Percentiles rank a stretch among this genome's conserved stretches.
phyloP scores from a whole-genome alignment of 2,329 filamentous ascomycete genomes.

The Stemphylium beticola region DNA sequence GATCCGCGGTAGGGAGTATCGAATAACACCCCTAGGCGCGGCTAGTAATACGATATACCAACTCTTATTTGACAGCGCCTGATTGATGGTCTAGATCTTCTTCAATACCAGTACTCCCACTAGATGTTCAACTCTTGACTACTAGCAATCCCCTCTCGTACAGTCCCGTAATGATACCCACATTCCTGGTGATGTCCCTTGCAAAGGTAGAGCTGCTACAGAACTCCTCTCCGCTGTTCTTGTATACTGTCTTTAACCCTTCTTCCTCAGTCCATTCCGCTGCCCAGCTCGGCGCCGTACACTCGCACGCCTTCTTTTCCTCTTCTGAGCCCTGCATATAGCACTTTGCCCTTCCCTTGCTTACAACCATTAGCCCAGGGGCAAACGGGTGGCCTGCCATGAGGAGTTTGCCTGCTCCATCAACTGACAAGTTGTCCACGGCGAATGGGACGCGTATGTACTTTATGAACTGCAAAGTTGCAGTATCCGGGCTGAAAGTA shows the following conservation, averaged over 20 bases:
- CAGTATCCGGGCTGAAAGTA: slow-evolving; percentile 11
- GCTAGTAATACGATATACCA: too few species aligned
- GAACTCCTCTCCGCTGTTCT: slow-evolving; percentile 40
- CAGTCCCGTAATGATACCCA: slow-evolving; percentile 49
- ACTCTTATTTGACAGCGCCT: too few species aligned
- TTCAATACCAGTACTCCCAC: background rate
- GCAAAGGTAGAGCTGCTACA: slow-evolving; percentile 47
- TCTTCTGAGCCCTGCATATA: slow-evolving; percentile 20
- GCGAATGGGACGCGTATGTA: slow-evolving; percentile 37
- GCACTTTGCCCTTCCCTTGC: slow-evolving; percentile 28
- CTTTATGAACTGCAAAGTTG: slow-evolving; percentile 17
- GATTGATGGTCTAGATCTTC: background rate
- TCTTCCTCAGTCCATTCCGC: slow-evolving; percentile 49
- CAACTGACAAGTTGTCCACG: slow-evolving; percentile 51
- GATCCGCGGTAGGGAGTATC: too few species aligned
- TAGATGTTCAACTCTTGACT: slow-evolving; percentile 31
- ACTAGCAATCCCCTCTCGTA: slow-evolving; percentile 52
- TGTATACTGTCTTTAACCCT: slow-evolving; percentile 47
- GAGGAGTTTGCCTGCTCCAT: slow-evolving; percentile 46
- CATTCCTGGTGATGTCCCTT: slow-evolving; percentile 45
- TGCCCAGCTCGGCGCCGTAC: slow-evolving; percentile 45
- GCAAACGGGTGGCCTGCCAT: slow-evolving; percentile 52
- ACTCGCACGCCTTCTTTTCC: slow-evolving; percentile 32
- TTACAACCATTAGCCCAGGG: slow-evolving; percentile 34
- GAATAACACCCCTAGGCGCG: too few species aligned